Conservation (phyloP, 805 yeast species). For the Nakazawaea laoshanensis region DNA sequence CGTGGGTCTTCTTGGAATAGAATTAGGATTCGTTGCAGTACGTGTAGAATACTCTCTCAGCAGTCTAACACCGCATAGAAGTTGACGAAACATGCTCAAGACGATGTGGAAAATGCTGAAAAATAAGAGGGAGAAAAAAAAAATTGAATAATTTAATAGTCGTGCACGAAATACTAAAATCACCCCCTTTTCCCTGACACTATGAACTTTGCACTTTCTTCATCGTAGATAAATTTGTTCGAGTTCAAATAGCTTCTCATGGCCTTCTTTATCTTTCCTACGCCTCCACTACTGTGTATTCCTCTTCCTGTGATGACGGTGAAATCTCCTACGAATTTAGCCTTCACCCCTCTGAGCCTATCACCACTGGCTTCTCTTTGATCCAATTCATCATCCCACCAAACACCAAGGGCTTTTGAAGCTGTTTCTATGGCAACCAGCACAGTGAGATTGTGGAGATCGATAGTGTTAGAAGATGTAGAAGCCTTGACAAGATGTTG, state of each 20-base stretch:
- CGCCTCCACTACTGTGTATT: constrained; percentile 53
- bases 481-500: not conserved
- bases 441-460: constrained; percentile 49
- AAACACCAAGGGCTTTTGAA: constrained; percentile 27
- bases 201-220: constrained; percentile 31
- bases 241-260: constrained; percentile 31
- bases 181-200: constrained; percentile 31
- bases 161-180: constrained; percentile 1
- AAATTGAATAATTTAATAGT: too few species aligned
- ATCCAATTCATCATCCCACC: constrained; percentile 58
- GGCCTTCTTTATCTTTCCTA: constrained; percentile 34
- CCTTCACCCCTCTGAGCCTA: constrained; percentile 20
- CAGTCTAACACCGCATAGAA: too few species aligned
- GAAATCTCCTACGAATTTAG: constrained; percentile 32
- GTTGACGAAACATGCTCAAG: too few species aligned
- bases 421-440: constrained; percentile 35
- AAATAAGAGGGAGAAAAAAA: too few species aligned
- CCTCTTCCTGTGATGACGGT: constrained; percentile 63
- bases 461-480: too few species aligned
- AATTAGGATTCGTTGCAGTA: constrained; percentile 8
- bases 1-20: constrained; percentile 43
- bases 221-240: constrained; percentile 35
- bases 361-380: constrained; percentile 28
- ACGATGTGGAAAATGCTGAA: too few species aligned
- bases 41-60: constrained; percentile 7